These are phyloP conservation scores for Podospora sp. DNA, from an alignment of 495 filamentous ascomycete genomes.

Conservation along the genomic window DNA sequence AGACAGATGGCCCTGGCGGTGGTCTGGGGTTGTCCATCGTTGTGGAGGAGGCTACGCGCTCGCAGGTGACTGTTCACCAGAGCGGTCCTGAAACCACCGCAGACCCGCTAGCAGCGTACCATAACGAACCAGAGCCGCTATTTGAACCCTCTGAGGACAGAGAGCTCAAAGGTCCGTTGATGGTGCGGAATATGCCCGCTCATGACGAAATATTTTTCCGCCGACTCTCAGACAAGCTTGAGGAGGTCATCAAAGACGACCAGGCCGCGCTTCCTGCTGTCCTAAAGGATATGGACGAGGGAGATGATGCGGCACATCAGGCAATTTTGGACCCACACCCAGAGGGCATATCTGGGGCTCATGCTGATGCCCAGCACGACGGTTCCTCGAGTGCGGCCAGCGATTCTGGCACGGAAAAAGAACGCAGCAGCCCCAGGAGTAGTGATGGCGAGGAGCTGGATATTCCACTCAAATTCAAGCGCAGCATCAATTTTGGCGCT, in stretches of 20 bases:
- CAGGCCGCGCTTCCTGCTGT: constrained; percentile 44
- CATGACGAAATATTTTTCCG: constrained; percentile 52
- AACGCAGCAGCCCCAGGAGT: constrained; percentile 28
- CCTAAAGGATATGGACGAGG: constrained; percentile 29
- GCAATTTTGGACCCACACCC: constrained; percentile 24
- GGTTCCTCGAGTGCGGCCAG: neutral
- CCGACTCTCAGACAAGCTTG: constrained; percentile 46
- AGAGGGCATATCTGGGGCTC: constrained; percentile 18
- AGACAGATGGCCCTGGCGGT: constrained; percentile 27
- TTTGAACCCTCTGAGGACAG: constrained; percentile 39
- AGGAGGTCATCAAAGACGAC: constrained; percentile 40
- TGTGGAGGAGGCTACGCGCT: constrained; percentile 13
- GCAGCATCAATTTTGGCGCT: constrained; percentile 63
- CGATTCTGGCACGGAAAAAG: constrained; percentile 23
- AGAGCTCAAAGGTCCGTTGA: constrained; percentile 46
- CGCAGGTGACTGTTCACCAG: neutral
- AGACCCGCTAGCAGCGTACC: constrained; percentile 24
- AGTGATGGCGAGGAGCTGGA: constrained; percentile 50
- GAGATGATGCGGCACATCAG: constrained; percentile 4
- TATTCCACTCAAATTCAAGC: constrained; percentile 60
- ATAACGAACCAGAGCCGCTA: constrained; percentile 26
- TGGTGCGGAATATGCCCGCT: constrained; percentile 49
- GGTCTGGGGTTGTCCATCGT: constrained; percentile 11
- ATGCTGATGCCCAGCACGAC: constrained; percentile 17
- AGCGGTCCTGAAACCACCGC: constrained; percentile 5